Percentiles rank a stretch among this genome's conserved stretches.
These are phyloP conservation scores for Papilionanthe hybrid DNA, from an alignment of 116 monocot species.

Conservation along the genomic window DNA sequence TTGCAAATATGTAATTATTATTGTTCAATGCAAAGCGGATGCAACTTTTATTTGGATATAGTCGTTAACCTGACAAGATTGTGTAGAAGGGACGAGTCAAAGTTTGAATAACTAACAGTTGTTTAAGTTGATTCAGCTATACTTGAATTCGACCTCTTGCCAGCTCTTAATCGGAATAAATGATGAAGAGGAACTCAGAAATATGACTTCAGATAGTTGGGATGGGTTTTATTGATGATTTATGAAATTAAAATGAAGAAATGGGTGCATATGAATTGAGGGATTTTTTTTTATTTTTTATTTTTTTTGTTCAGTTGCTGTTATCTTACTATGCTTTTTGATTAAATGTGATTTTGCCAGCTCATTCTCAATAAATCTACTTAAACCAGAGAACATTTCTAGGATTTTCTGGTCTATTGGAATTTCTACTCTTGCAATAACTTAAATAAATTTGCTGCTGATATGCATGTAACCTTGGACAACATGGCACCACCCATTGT, in stretches of 20 bases:
- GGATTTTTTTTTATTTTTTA: background rate
- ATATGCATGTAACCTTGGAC: too few species aligned
- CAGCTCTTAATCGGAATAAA: background rate
- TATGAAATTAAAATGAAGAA: background rate
- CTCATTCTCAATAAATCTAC: background rate
- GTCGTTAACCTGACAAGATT: background rate
- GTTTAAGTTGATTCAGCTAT: background rate
- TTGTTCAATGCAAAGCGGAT: background rate
- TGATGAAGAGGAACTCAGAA: background rate
- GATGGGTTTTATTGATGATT: background rate
- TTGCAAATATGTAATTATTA: background rate
- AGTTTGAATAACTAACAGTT: background rate
- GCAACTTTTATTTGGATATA: background rate
- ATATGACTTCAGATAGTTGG: conserved; percentile 5
- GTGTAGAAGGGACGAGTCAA: background rate
- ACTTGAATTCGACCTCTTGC: background rate
- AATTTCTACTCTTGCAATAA: background rate
- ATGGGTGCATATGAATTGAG: background rate
- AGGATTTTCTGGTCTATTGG: background rate
- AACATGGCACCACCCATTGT: too few species aligned
- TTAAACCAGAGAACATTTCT: background rate
- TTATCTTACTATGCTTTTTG: background rate
- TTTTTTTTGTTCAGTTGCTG: background rate
- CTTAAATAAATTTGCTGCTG: background rate
- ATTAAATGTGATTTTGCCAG: background rate